These are phyloP conservation scores for Backusella psychrophila DNA, from an alignment of 192 early-diverging fungal genomes.

Conservation along the genomic window DNA sequence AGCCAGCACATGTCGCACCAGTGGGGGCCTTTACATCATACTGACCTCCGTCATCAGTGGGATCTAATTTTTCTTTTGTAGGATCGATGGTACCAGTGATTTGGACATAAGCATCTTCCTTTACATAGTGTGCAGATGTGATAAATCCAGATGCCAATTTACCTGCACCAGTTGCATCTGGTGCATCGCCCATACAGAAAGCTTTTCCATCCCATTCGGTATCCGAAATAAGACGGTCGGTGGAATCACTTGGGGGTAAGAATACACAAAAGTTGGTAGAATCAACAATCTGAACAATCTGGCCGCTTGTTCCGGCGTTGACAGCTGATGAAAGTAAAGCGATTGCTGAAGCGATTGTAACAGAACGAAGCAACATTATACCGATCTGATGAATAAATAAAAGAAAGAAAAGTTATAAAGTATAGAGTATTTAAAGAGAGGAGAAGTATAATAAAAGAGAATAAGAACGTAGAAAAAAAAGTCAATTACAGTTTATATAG, in stretches of 20 bases:
- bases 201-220: slow-evolving; percentile 41
- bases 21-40: slow-evolving; percentile 45
- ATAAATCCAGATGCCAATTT: slow-evolving; percentile 42
- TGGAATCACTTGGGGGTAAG: slow-evolving; percentile 37
- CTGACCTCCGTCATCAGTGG: slow-evolving; percentile 52
- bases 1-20: slow-evolving; percentile 43
- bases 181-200: slow-evolving; percentile 39
- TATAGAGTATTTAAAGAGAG: neutral
- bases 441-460: neutral
- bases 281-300: slow-evolving; percentile 30
- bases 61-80: slow-evolving; percentile 31
- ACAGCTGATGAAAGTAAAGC: neutral
- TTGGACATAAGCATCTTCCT: slow-evolving; percentile 39
- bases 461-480: neutral
- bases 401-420: neutral
- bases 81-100: slow-evolving; percentile 50
- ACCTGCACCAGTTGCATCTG: slow-evolving; percentile 37
- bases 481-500: neutral
- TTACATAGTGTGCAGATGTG: slow-evolving; percentile 36
- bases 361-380: neutral
- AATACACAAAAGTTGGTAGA: slow-evolving; percentile 38
- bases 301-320: slow-evolving; percentile 7
- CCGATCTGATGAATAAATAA: neutral
- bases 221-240: slow-evolving; percentile 34
- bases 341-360: neutral